Conservation (phyloP, 2,329 filamentous ascomycete genomes). For the Penicillium palitans region DNA sequence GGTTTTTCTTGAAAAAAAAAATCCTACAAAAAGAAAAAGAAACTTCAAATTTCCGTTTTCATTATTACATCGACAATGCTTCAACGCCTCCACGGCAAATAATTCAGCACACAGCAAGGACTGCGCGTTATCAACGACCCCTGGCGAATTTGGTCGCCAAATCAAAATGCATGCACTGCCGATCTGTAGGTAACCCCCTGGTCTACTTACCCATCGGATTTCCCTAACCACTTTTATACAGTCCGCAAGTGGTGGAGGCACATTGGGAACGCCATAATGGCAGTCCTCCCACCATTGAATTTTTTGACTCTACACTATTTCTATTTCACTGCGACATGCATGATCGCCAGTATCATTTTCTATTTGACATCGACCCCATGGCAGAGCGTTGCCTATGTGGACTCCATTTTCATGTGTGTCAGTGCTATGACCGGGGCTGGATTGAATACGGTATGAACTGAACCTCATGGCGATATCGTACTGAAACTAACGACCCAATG, state of each 20-base stretch:
- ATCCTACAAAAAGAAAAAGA: neutral
- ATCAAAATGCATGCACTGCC: slow-evolving; percentile 1
- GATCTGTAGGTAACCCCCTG: slow-evolving; percentile 10
- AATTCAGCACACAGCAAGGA: neutral
- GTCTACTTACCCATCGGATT: neutral
- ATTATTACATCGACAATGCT: neutral
- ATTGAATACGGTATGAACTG: slow-evolving; percentile 57
- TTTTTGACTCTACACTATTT: slow-evolving; percentile 67
- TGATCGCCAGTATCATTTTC: slow-evolving; percentile 62
- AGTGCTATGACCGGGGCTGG: slow-evolving; percentile 69
- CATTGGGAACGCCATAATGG: slow-evolving; percentile 26
- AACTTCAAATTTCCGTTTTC: neutral
- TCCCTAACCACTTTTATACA: slow-evolving; percentile 10
- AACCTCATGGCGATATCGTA: neutral
- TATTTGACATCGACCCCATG: slow-evolving; percentile 55
- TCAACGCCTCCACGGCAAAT: neutral
- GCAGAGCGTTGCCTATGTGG: slow-evolving; percentile 58
- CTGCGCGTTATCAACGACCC: neutral
- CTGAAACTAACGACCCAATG: slow-evolving; percentile 27
- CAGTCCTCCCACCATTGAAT: slow-evolving; percentile 48
- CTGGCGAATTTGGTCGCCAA: neutral
- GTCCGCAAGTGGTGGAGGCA: slow-evolving; percentile 23
- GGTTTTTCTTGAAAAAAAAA: neutral
- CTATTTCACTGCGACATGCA: slow-evolving; percentile 61
- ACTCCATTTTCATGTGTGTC: slow-evolving; percentile 66